Base-by-base conservation (phyloP, 2,329 filamentous ascomycete genomes). In the Pseudogymnoascus sp. region DNA sequence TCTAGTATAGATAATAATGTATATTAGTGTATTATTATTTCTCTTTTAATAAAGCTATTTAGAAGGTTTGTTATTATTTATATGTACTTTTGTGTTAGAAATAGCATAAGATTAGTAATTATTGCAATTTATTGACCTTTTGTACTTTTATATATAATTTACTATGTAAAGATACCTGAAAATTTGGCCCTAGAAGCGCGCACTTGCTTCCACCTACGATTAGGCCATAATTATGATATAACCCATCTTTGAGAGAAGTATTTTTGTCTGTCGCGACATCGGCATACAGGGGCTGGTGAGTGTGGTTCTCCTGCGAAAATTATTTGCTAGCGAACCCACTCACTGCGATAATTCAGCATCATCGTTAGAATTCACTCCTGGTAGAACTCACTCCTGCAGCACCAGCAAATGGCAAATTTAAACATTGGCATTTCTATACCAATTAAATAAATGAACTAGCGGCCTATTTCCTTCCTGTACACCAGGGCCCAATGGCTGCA, bases 401-500 rank as follows among this genome's bases (percentile, higher is more conserved):
- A 23, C 21, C 21, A 55, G 49, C 9, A 55, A 52, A 55, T 55
- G n/a, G n/a, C n/a, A 55, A 33, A 33, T 55, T 55, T 55, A 18
- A 55, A 55, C 16, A 55, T 9, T 33, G 49, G 49, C 16, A 55
- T 55, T 31, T 55, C 25, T 33, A 55, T 55, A 55, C 49, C 49
- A 33, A 33, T 18, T 33, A 55, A 55, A 55, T 18, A 55, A 55
- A 55, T 18, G 7, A 55, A 55, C 49, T 55, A 55, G 8, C 8
- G 33, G 25, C 49, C 9, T 55, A 55, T 33, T 33, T 55, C 45
- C 45, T 55, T 55, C 28, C 49, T 55, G 49, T 55, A 55, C 49
- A 55, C 49, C 49, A 55, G 49, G 49, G 49, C 49, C 49, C 49
- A 55, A 55, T 55, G 49, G 49, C 49, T 55, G 49, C 49, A 55